Base-by-base conservation (phyloP, 192 early-diverging fungal species). In the Podila minutissima region DNA sequence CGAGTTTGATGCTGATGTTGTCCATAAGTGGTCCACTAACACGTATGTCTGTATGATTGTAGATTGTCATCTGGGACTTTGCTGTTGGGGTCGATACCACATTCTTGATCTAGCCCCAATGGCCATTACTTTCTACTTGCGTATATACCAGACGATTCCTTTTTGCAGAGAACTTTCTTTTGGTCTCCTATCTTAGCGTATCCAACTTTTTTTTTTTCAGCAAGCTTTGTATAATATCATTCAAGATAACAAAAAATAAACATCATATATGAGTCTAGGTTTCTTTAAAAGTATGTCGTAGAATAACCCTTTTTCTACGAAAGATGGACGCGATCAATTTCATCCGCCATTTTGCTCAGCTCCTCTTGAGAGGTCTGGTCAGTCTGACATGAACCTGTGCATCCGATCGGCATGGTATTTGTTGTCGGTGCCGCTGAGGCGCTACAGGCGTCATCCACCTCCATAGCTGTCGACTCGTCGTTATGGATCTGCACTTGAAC, bases 1-100 rank as follows among this genome's bases (percentile, higher is more conserved):
- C 6, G 35, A 11, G 35, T 48, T 37, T 31, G 15, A 51, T n/a
- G 15, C 12, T 35, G 53, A 20, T 58, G 5, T 13, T 11, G 19
- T 37, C 6, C 22, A n/a, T 57, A 19, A 57, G 22, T 5, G n/a
- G 8, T 24, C 11, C 20, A 10, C 9, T 51, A 24, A 10, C 35
- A 0, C 19, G 3, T 51, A 19, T 31, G 13, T 28, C 48, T 15
- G 28, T 32, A 17, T 58, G 31, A 15, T 13, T 58, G 31, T 67
- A 78, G 77, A 91, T 94, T 31, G 83, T 93, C 24, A 86, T 94
- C 6, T 94, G 90, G 87, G 92, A 94, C 74, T 94, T 94, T 73
- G 75, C 88, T 2, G 71, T 81, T 53, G 91, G 86, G n/a, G 74
- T 92, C 9, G 91, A 93, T 72, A 85, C 86, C 8, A 84, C 82